Evolutionary conservation across 305 asterid species (phyloP).

Genomic region (Solanum hybrid): DNA sequence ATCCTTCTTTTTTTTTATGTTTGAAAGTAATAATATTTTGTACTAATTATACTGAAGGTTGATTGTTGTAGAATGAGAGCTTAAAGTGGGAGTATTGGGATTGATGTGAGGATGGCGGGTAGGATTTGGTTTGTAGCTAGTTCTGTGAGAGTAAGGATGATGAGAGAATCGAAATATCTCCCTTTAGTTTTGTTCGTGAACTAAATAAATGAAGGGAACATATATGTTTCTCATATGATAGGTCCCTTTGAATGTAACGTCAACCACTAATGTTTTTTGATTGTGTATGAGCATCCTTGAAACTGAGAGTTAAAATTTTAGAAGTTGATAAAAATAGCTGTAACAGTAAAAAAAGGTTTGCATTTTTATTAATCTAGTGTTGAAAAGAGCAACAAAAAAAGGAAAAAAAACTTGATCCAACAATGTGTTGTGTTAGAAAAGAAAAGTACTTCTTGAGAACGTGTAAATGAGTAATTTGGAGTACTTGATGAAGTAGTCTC

Average conservation of each 20-base stretch:
- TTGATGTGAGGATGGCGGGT: background rate
- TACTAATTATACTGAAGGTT: background rate
- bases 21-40: background rate
- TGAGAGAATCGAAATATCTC: background rate
- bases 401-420: background rate
- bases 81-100: background rate
- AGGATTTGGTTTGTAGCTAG: background rate
- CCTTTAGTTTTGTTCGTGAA: too few species aligned
- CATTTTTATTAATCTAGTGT: background rate
- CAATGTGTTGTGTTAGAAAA: background rate
- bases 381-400: background rate
- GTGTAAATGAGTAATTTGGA: background rate
- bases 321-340: background rate
- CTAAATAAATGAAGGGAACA: too few species aligned
- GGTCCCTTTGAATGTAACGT: too few species aligned
- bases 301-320: background rate
- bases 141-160: background rate
- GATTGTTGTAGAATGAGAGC: background rate
- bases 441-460: background rate
- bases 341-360: background rate
- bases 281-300: background rate
- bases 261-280: too few species aligned
- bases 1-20: background rate
- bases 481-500: background rate
- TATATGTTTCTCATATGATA: too few species aligned